Conservation (phyloP, 768 basidiomycete genomes). For the Mycena chlorophos region DNA sequence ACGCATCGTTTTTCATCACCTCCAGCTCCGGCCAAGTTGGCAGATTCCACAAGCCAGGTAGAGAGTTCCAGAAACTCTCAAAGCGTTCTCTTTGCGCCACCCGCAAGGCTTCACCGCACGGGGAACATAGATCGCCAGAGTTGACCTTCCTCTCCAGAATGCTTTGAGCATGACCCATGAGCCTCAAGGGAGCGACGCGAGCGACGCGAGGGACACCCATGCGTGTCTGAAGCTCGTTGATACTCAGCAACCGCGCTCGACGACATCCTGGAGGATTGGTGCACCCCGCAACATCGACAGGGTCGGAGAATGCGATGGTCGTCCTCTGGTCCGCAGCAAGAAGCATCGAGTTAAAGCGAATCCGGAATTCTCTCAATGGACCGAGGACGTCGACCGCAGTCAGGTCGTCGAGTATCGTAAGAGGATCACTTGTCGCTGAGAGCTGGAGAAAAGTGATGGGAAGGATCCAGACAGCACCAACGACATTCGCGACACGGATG, state of each 20-base stretch:
- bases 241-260: background rate
- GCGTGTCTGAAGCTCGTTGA: background rate
- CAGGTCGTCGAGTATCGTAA: background rate
- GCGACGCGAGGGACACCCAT: background rate
- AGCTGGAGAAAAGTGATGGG: background rate
- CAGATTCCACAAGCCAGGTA: constrained; percentile 23
- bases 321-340: background rate
- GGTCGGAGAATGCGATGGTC: background rate
- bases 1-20: constrained; percentile 12
- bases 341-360: background rate
- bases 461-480: background rate
- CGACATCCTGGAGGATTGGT: background rate
- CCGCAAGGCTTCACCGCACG: background rate
- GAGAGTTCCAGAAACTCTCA: constrained; percentile 20
- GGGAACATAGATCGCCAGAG: background rate
- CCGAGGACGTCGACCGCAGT: background rate
- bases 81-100: constrained; percentile 3
- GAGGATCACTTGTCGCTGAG: too few species aligned
- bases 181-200: background rate
- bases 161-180: background rate
- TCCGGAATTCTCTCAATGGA: too few species aligned
- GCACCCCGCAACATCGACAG: background rate
- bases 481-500: background rate
- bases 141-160: background rate
- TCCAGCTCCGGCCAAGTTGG: constrained; percentile 23